Conservation (phyloP, 768 basidiomycete species). For the Nidula microcarpa region DNA sequence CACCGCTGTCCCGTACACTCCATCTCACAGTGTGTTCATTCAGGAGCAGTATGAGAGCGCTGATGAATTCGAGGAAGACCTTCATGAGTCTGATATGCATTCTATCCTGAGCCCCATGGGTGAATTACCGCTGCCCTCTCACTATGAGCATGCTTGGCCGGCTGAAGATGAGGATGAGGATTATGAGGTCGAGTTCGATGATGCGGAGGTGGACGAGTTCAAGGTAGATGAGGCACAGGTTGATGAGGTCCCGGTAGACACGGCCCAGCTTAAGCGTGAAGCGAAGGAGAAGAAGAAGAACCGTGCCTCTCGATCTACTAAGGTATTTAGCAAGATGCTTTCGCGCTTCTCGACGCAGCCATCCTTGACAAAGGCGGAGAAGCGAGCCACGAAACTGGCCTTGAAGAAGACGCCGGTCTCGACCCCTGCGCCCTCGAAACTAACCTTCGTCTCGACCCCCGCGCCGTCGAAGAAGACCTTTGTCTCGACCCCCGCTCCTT, state of each 20-base stretch:
- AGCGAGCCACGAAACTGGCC: neutral
- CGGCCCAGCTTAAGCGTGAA: neutral
- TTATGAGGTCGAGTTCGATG: too few species aligned
- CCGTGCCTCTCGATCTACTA: constrained; percentile 4
- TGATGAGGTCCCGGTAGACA: neutral
- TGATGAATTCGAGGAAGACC: too few species aligned
- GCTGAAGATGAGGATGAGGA: too few species aligned
- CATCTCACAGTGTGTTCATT: too few species aligned
- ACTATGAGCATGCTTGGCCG: too few species aligned
- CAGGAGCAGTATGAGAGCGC: too few species aligned
- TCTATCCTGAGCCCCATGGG: too few species aligned
- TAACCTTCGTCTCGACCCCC: neutral
- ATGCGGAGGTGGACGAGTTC: neutral
- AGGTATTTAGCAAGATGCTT: constrained; percentile 11
- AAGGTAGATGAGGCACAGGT: neutral
- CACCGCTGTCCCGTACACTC: too few species aligned
- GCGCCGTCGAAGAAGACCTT: neutral
- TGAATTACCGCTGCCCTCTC: too few species aligned
- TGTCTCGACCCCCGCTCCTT: neutral
- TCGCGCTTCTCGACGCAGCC: constrained; percentile 9
- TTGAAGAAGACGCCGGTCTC: neutral
- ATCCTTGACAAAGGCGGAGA: neutral
- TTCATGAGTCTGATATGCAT: too few species aligned
- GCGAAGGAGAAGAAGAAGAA: neutral
- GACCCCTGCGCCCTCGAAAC: neutral